Evolutionary conservation across 2,329 filamentous ascomycete species (phyloP), one percentile per base, ranked within the genome.

Genomic region (Allantophomopsis lycopodina): DNA sequence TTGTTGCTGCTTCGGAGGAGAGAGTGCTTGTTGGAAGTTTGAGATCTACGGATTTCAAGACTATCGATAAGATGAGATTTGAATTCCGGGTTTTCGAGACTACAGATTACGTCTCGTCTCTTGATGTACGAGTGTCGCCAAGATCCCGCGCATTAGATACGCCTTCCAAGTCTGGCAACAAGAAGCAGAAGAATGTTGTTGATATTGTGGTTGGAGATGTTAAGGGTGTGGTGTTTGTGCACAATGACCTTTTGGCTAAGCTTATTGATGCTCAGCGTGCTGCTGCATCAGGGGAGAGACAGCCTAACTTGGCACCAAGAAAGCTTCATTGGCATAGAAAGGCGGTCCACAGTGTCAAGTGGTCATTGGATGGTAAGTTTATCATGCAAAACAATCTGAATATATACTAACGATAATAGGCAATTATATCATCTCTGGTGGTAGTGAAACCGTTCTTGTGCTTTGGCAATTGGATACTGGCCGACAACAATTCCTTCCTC

Each of bases 371-470:
- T 68, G 88, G 89, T 85, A 70, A 55, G 68, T 48, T 44, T 45
- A 31, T 37, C 21, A 12, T 6, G 37, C 16, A 11, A 10, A 28
- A 18, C 10, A 23, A 35, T 38, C 23, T 35, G 20, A 35, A 38
- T 36, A 44, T 46, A 47, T 21, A 20, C 63, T 64, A 44, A 64
- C 51, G 36, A 16, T 36, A 35, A 32, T 48, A 91, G 84, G 85
- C 38, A 87, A 94, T 55, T 98, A 98, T 58, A 63, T 98, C 43
- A 79, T 98, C 39, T 96, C 91, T 41, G 91, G 91, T 54, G 91
- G 91, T 23, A 76, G 78, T 16, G 91, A 98, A 60, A 88, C 86
- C 7, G 83, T 86, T 15, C 67, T 98, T 33, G 84, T 94, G 7
- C 65, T 95, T 23, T 96, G 88, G 88, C 91, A 98, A 60, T 67